Percentiles rank a stretch among this genome's conserved stretches.
phyloP scores from a whole-genome alignment of 441 rosid species.

The Adansonia gregorii region DNA sequence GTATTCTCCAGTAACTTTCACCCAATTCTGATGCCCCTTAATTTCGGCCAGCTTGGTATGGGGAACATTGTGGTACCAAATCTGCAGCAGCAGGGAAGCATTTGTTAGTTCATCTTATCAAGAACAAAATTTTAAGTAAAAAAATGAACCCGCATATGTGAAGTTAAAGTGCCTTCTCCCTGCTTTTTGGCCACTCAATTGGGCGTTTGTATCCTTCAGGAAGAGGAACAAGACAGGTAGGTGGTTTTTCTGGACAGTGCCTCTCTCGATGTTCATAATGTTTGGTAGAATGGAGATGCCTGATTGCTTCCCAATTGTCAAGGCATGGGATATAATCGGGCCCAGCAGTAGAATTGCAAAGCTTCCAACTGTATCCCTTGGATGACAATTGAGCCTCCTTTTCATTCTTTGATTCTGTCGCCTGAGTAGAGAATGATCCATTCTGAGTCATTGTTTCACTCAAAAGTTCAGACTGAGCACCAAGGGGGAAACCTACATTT shows the following conservation, averaged over 20 bases:
- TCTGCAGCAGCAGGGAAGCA: slow-evolving; percentile 62
- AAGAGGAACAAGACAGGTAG: slow-evolving; percentile 85
- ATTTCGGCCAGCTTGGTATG: slow-evolving; percentile 82
- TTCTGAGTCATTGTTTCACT: slow-evolving; percentile 71
- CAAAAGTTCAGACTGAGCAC: slow-evolving; percentile 74
- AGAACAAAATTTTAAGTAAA: not conserved
- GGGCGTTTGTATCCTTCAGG: slow-evolving; percentile 83
- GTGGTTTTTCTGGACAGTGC: slow-evolving; percentile 86
- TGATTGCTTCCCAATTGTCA: slow-evolving; percentile 81
- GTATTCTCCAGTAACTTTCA: slow-evolving; percentile 86
- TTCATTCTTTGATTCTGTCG: slow-evolving; percentile 80
- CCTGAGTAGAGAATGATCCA: slow-evolving; percentile 88
- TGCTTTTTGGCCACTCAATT: slow-evolving; percentile 91
- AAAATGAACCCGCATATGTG: slow-evolving; percentile 9
- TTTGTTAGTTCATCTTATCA: slow-evolving; percentile 22
- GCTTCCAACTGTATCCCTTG: slow-evolving; percentile 64
- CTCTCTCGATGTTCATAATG: slow-evolving; percentile 98
- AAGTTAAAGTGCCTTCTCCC: slow-evolving; percentile 68
- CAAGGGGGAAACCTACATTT: slow-evolving; percentile 69
- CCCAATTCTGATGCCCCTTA: slow-evolving; percentile 99
- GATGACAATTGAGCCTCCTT: slow-evolving; percentile 69
- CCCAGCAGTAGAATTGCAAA: slow-evolving; percentile 87
- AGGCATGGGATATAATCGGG: slow-evolving; percentile 95
- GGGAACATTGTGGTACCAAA: slow-evolving; percentile 92
- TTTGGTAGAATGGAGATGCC: slow-evolving; percentile 68